Evolutionary conservation across 2,329 filamentous ascomycete species (phyloP).

Genomic region (Penicillium fuscoglaucum): DNA sequence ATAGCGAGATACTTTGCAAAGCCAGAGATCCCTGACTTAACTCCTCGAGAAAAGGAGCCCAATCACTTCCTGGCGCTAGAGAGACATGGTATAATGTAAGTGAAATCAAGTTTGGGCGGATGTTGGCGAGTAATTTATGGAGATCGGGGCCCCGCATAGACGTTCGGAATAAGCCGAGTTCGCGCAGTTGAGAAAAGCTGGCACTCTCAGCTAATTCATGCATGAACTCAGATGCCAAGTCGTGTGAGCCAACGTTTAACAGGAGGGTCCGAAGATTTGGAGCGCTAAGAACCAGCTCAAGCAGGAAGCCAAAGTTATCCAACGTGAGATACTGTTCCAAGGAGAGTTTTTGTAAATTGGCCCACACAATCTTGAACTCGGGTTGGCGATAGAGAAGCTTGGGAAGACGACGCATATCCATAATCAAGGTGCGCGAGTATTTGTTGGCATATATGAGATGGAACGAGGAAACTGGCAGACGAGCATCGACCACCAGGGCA

Average conservation of each 20-base stretch:
- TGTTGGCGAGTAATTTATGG: slow-evolving; percentile 11
- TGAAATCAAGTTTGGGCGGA: slow-evolving; percentile 12
- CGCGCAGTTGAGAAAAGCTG: slow-evolving; percentile 16
- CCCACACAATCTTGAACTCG: slow-evolving; percentile 21
- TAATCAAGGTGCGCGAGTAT: slow-evolving; percentile 23
- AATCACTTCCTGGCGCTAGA: slow-evolving; percentile 17
- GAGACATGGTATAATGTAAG: slow-evolving; percentile 24
- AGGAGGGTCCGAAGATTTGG: slow-evolving; percentile 22
- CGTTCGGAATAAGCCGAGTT: slow-evolving; percentile 25
- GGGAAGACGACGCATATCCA: slow-evolving; percentile 30
- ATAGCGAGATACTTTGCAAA: slow-evolving; percentile 22
- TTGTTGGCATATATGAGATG: slow-evolving; percentile 26
- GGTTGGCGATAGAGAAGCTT: slow-evolving; percentile 29
- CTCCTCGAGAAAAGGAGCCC: slow-evolving; percentile 16
- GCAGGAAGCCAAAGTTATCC: slow-evolving; percentile 26
- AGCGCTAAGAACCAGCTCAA: slow-evolving; percentile 26
- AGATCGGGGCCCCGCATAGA: slow-evolving; percentile 18
- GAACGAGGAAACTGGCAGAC: slow-evolving; percentile 22
- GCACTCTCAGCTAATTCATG: slow-evolving; percentile 26
- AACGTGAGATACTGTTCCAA: slow-evolving; percentile 28
- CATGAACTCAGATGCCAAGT: slow-evolving; percentile 26
- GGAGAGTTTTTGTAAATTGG: slow-evolving; percentile 23
- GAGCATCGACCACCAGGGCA: slow-evolving; percentile 21
- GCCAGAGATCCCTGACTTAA: slow-evolving; percentile 12
- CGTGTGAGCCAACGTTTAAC: slow-evolving; percentile 24